phyloP scores from a whole-genome alignment of 2,329 filamentous ascomycete genomes.

The Neofusicoccum sp. region DNA sequence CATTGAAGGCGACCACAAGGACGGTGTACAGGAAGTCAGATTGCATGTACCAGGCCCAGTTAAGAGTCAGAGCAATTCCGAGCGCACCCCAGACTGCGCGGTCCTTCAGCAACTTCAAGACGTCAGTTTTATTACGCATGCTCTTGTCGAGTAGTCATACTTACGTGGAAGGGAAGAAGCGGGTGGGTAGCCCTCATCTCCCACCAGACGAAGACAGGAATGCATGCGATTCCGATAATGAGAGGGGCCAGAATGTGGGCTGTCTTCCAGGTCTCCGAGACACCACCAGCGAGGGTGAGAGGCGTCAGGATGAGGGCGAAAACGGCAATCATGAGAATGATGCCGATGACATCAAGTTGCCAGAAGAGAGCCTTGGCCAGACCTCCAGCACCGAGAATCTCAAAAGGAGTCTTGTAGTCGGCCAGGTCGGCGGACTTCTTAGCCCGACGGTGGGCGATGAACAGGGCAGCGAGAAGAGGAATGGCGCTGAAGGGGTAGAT shows the following conservation, averaged over 20 bases:
- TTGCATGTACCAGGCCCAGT: conserved; percentile 60
- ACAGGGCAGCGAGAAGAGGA: conserved; percentile 58
- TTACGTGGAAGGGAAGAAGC: conserved; percentile 60
- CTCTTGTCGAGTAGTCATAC: conserved; percentile 23
- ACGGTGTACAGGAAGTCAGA: conserved; percentile 67
- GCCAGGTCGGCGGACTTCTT: conserved; percentile 54
- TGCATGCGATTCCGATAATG: conserved; percentile 52
- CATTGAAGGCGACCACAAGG: conserved; percentile 63
- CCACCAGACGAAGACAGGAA: conserved; percentile 58
- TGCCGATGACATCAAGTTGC: conserved; percentile 57
- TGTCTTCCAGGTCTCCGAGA: conserved; percentile 51
- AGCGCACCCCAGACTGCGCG: conserved; percentile 66
- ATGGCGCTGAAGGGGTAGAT: conserved; percentile 61
- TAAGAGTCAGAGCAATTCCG: conserved; percentile 47
- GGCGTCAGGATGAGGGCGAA: conserved; percentile 55
- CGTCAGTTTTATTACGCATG: conserved; percentile 1
- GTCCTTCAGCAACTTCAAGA: conserved; percentile 57
- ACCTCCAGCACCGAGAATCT: conserved; percentile 43
- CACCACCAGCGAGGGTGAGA: conserved; percentile 59
- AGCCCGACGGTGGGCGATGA: conserved; percentile 56
- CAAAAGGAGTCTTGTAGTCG: conserved; percentile 48
- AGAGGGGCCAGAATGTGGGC: conserved; percentile 57
- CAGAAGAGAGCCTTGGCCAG: conserved; percentile 54
- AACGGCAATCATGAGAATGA: conserved; percentile 50
- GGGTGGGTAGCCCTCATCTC: conserved; percentile 55